Conservation (phyloP, 768 basidiomycete genomes). For the Leccinum variicolor region DNA sequence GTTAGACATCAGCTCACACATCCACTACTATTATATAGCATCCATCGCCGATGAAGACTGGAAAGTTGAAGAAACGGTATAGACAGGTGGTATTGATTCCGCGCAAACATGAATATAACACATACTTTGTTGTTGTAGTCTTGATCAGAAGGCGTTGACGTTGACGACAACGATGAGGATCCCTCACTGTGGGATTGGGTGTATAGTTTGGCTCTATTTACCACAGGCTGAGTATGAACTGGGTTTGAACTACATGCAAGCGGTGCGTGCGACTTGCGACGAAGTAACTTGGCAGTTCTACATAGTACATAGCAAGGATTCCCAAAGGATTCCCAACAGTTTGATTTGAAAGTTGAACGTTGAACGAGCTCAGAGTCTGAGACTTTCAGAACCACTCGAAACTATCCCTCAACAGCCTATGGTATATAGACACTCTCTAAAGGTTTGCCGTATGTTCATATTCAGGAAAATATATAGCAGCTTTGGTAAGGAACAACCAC, state of each 20-base stretch:
- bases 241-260: neutral
- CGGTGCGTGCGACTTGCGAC: too few relatives aligned
- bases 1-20: constrained; percentile 14
- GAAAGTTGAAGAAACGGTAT: neutral
- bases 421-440: neutral
- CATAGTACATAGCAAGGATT: too few relatives aligned
- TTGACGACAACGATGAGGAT: constrained; percentile 25
- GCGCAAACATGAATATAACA: neutral
- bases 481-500: constrained; percentile 34
- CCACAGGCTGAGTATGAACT: constrained; percentile 9
- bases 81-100: neutral
- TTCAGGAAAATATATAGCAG: constrained; percentile 18
- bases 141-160: constrained; percentile 27
- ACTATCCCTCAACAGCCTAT: neutral
- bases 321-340: neutral
- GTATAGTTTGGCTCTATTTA: constrained; percentile 29
- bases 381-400: neutral
- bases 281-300: neutral
- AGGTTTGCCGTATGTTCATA: neutral
- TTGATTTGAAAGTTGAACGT: neutral
- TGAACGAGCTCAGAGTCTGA: neutral
- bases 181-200: constrained; percentile 3
- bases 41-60: constrained; percentile 29
- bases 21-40: constrained; percentile 17
- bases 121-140: constrained; percentile 31